Percentiles rank a stretch among this genome's conserved stretches.
phyloP scores from a whole-genome alignment of 2,329 filamentous ascomycete species.

The Colletotrichum agaves region DNA sequence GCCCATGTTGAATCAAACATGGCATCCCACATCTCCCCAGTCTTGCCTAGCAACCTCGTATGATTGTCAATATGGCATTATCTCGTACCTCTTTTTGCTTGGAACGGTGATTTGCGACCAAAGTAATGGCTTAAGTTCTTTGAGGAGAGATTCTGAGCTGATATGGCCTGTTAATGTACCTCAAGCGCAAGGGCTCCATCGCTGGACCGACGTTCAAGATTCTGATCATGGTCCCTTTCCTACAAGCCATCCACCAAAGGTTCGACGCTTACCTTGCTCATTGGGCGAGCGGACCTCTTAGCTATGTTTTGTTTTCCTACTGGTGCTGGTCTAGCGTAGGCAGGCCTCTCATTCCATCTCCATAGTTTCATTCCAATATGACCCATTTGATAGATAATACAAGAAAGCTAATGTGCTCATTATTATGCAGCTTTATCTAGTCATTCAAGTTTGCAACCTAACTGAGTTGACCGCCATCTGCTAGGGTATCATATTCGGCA shows the following conservation, averaged over 20 bases:
- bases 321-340: no score
- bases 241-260: slow-evolving; percentile 78
- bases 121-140: neutral
- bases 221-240: slow-evolving; percentile 79
- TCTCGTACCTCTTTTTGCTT: slow-evolving; percentile 46
- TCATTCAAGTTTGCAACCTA: no score
- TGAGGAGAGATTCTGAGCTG: neutral
- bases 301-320: slow-evolving; percentile 77
- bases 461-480: no score
- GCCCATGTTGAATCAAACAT: slow-evolving; percentile 13
- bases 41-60: slow-evolving; percentile 1
- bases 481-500: slow-evolving; percentile 8
- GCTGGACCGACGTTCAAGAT: slow-evolving; percentile 73
- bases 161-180: slow-evolving; percentile 63
- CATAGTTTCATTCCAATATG: no score
- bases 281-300: slow-evolving; percentile 81
- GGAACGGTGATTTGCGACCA: slow-evolving; percentile 54
- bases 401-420: no score
- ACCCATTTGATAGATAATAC: no score
- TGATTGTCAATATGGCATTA: slow-evolving; percentile 46
- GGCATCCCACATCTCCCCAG: slow-evolving; percentile 2
- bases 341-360: no score
- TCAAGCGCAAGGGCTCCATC: slow-evolving; percentile 70
- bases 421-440: no score
- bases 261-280: slow-evolving; percentile 80